phyloP scores from a whole-genome alignment of 169 alveolate genomes.

The Babesia sp. region DNA sequence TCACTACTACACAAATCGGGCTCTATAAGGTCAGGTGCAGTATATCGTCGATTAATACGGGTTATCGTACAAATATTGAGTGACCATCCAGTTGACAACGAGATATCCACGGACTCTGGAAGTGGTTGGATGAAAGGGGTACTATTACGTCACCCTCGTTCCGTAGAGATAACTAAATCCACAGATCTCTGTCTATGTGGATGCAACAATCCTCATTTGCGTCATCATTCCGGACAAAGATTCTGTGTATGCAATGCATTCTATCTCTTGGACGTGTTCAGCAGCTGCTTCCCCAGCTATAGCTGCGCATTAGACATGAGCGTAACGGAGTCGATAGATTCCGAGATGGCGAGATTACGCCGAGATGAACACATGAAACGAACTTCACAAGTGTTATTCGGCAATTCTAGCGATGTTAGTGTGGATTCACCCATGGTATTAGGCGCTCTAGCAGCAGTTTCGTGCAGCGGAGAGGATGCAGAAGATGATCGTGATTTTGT shows the following conservation, averaged over 20 bases:
- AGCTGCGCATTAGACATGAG: neutral
- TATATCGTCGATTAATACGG: neutral
- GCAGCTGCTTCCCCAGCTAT: conserved; percentile 35
- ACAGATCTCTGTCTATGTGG: conserved; percentile 17
- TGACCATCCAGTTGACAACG: no score
- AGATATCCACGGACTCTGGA: no score
- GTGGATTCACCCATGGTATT: neutral
- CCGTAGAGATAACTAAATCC: no score
- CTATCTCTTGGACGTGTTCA: conserved; percentile 26
- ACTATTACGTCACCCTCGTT: no score
- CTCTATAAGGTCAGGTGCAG: neutral
- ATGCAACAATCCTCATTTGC: conserved; percentile 18
- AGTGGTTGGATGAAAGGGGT: conserved; percentile 14
- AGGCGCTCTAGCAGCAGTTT: neutral
- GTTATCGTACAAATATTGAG: neutral
- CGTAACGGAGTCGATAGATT: conserved; percentile 8
- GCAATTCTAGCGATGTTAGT: neutral
- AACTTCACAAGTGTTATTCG: conserved; percentile 47
- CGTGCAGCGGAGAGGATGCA: neutral
- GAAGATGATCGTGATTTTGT: neutral
- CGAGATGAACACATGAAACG: conserved; percentile 34
- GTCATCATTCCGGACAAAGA: neutral
- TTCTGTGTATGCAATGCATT: conserved; percentile 27
- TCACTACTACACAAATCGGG: conserved; percentile 7
- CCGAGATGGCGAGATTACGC: conserved; percentile 38